Percentiles rank a stretch among this genome's conserved stretches.
Evolutionary conservation across 1,284 basidiomycete genomes (phyloP).

Genomic region (Fomitopsis betulina): DNA sequence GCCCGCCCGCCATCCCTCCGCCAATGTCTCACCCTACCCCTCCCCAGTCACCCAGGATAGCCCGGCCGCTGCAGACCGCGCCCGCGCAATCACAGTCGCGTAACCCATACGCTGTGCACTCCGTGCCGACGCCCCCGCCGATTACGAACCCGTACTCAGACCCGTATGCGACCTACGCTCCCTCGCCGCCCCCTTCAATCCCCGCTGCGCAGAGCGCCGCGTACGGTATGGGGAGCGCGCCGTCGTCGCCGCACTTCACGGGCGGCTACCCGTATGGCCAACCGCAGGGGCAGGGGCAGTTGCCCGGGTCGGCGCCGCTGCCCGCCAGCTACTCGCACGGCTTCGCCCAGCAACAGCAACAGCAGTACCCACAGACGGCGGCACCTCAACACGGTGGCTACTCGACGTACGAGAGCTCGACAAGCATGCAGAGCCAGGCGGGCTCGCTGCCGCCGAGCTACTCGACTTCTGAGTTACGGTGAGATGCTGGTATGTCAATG

Average conservation of each 20-base stretch:
- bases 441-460: constrained; percentile 8
- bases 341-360: neutral
- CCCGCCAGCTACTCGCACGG: neutral
- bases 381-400: neutral
- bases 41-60: neutral
- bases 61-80: neutral
- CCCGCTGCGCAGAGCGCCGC: neutral
- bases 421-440: constrained; percentile 3
- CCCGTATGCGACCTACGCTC: constrained; percentile 2
- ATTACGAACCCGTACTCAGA: constrained; percentile 5
- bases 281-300: neutral
- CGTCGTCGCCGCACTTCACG: neutral
- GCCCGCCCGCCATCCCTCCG: neutral
- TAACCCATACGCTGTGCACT: neutral
- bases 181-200: neutral
- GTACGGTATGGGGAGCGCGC: neutral
- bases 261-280: neutral
- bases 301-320: neutral
- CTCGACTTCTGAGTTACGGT: neutral
- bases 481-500: neutral
- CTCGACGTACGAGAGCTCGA: constrained; percentile 5
- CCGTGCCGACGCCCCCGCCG: neutral
- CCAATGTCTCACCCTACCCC: neutral
- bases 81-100: neutral
- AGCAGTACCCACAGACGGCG: neutral